Conservation (phyloP, 805 yeast species). For the Clavispora vitiphila region DNA sequence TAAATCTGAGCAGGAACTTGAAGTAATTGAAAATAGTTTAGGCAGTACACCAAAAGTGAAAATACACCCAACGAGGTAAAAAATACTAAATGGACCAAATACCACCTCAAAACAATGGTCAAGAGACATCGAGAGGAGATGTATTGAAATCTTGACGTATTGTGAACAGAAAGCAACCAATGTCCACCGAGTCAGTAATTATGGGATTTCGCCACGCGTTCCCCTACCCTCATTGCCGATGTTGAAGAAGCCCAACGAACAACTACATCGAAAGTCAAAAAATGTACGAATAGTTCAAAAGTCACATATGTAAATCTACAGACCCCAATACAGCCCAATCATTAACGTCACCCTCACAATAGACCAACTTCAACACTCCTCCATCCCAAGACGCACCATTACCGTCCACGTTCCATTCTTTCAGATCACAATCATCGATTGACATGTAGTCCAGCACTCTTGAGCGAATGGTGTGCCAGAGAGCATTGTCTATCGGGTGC, state of each 20-base stretch:
- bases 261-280: not conserved
- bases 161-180: too few species aligned
- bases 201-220: not conserved
- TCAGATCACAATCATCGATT: constrained; percentile 37
- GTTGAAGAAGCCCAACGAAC: too few species aligned
- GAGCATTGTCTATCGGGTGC: constrained; percentile 63
- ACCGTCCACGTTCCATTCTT: constrained; percentile 22
- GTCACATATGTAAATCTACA: constrained; percentile 33
- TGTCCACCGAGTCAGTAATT: too few species aligned
- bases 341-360: constrained; percentile 65
- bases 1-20: not conserved
- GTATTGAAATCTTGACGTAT: too few species aligned
- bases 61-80: not conserved
- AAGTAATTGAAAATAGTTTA: not conserved
- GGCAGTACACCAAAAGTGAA: too few species aligned
- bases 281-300: not conserved
- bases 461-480: constrained; percentile 56
- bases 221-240: too few species aligned
- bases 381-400: constrained; percentile 57
- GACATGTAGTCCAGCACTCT: constrained; percentile 64
- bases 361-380: constrained; percentile 62
- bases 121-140: too few species aligned
- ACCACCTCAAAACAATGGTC: too few species aligned
- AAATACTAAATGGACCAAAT: not conserved
- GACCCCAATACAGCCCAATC: constrained; percentile 66